Conservation (phyloP, 2,329 filamentous ascomycete species). For the Cryphonectria nitschkei region DNA sequence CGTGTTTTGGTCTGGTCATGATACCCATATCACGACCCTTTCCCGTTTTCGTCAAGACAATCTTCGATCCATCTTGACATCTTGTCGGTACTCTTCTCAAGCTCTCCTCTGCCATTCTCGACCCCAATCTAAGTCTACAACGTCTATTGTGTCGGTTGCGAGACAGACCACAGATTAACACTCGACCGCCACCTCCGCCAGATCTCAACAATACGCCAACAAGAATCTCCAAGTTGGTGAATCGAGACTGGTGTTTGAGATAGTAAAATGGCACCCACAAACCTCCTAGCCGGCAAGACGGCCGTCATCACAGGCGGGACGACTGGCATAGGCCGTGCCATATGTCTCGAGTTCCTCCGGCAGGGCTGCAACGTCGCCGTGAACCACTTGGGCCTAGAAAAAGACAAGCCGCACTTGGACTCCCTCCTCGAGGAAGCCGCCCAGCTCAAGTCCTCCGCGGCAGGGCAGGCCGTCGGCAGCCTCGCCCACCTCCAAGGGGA, state of each 20-base stretch:
- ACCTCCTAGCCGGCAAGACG: conserved; percentile 72
- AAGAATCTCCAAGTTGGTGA: background rate
- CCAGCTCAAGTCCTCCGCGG: conserved; percentile 42
- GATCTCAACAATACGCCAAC: background rate
- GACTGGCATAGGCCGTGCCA: conserved; percentile 85
- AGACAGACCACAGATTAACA: background rate
- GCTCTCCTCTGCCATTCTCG: background rate
- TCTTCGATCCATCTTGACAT: background rate
- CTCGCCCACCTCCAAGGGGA: conserved; percentile 76
- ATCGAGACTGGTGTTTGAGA: background rate
- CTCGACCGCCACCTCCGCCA: background rate
- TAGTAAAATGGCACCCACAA: conserved; percentile 46
- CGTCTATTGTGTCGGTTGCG: background rate
- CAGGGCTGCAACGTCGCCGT: conserved; percentile 80
- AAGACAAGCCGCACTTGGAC: conserved; percentile 55
- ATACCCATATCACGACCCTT: background rate
- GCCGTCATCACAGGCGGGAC: conserved; percentile 87
- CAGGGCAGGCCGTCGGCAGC: conserved; percentile 52
- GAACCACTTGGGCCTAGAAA: conserved; percentile 71
- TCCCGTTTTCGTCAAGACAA: background rate
- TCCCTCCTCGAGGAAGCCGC: conserved; percentile 58
- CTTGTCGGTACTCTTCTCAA: background rate
- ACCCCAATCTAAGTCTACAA: background rate
- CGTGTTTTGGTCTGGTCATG: background rate
- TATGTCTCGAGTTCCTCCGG: conserved; percentile 75